Percentiles rank a stretch among this genome's conserved stretches.
These are phyloP conservation scores for Ceraceosorus guamensis DNA, from an alignment of 1,284 basidiomycete species.

Conservation along the genomic window DNA sequence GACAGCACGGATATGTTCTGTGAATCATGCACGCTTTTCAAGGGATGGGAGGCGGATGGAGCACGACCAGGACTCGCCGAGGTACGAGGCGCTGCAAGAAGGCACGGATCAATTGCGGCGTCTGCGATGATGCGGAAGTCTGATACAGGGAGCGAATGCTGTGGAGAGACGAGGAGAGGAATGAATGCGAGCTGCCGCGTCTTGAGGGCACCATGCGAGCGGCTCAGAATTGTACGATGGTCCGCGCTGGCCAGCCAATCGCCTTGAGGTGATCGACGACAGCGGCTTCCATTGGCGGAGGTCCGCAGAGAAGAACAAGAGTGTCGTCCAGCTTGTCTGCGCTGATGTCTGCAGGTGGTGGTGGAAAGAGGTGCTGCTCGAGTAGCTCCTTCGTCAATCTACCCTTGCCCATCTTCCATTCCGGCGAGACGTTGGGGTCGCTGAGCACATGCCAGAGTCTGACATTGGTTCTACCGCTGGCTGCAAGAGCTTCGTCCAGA, in stretches of 20 bases:
- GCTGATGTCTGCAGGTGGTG: conserved; percentile 12
- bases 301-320: conserved; percentile 57
- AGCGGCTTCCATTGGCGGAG: conserved; percentile 51
- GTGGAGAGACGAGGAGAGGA: no score
- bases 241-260: conserved; percentile 34
- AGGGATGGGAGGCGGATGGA: no score
- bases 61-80: no score
- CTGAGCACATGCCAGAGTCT: conserved; percentile 55
- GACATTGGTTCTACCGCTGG: conserved; percentile 49
- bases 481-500: conserved; percentile 52
- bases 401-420: conserved; percentile 54
- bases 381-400: conserved; percentile 53
- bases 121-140: no score
- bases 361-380: conserved; percentile 47
- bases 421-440: conserved; percentile 32
- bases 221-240: conserved; percentile 35
- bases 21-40: no score
- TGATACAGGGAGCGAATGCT: no score
- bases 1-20: no score
- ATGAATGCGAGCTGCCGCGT: no score
- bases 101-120: no score
- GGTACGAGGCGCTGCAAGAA: no score
- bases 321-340: conserved; percentile 35
- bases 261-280: conserved; percentile 22
- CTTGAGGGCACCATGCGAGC: no score